phyloP scores from a whole-genome alignment of 2,329 filamentous ascomycete genomes.

The Iodosphaeria phyllophila region DNA sequence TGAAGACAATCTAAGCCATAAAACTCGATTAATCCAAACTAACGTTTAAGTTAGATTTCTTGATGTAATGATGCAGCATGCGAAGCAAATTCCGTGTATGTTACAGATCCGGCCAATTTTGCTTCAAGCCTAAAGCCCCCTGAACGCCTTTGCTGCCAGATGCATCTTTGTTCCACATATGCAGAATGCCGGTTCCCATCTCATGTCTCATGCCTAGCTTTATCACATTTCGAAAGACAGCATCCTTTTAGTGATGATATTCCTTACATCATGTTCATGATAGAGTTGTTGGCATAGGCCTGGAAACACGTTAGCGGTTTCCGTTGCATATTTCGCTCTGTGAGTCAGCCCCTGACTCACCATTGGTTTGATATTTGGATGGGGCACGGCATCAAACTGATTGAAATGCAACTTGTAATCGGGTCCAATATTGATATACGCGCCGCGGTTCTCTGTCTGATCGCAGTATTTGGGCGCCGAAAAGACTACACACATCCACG shows the following conservation, averaged over 20 bases:
- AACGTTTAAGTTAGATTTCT: too few species aligned
- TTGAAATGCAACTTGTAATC: constrained; percentile 85
- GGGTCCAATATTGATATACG: constrained; percentile 89
- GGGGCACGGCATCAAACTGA: constrained; percentile 90
- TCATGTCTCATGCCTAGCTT: constrained; percentile 5
- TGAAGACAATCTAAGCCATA: too few species aligned
- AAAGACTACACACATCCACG: too few species aligned
- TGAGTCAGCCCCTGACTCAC: constrained; percentile 19
- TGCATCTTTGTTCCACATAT: constrained; percentile 11
- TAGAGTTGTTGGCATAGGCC: constrained; percentile 72
- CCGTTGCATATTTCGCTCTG: constrained; percentile 1
- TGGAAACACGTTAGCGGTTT: constrained; percentile 17
- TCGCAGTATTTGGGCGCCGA: constrained; percentile 96
- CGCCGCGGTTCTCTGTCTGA: constrained; percentile 92
- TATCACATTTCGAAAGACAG: background rate
- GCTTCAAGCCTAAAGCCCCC: constrained; percentile 8
- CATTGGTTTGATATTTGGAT: constrained; percentile 92
- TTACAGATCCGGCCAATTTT: constrained; percentile 1
- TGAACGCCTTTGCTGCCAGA: constrained; percentile 14
- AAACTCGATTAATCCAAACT: too few species aligned
- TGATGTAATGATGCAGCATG: constrained; percentile 1
- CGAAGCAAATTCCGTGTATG: constrained; percentile 3
- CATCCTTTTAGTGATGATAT: background rate
- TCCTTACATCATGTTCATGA: constrained; percentile 56
- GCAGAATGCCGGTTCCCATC: constrained; percentile 11